Evolutionary conservation across 1,284 basidiomycete species (phyloP).

Genomic region (Fistulinella cinereoalba): DNA sequence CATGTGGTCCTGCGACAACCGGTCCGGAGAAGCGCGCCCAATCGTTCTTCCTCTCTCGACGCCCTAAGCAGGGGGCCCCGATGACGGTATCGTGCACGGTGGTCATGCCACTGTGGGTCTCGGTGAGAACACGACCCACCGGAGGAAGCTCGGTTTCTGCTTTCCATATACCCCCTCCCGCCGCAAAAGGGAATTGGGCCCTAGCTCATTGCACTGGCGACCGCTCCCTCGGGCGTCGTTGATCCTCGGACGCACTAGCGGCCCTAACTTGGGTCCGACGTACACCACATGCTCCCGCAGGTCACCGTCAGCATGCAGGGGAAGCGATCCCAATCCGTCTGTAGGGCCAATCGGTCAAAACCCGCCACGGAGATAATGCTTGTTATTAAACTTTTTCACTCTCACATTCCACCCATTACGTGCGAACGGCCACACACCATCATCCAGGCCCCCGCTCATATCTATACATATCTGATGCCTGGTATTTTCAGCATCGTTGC

Average conservation of each 20-base stretch:
- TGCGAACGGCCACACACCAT: too few relatives aligned
- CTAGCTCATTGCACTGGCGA: not conserved
- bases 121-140: not conserved
- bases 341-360: slow-evolving; percentile 3
- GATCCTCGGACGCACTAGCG: slow-evolving; percentile 13
- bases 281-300: not conserved
- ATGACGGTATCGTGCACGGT: slow-evolving; percentile 12
- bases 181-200: not conserved
- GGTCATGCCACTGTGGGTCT: slow-evolving; percentile 4
- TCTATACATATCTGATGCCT: too few relatives aligned
- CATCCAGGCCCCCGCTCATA: too few relatives aligned
- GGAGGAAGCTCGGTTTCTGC: too few relatives aligned
- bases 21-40: slow-evolving; percentile 10
- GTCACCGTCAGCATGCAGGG: too few relatives aligned
- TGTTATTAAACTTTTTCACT: not conserved
- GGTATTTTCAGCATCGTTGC: too few relatives aligned
- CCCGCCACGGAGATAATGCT: slow-evolving; percentile 5
- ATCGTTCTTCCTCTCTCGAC: slow-evolving; percentile 3
- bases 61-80: not conserved
- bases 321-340: too few relatives aligned
- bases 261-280: not conserved
- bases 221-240: not conserved
- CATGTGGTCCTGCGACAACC: slow-evolving; percentile 1
- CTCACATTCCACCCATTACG: too few relatives aligned
- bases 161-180: not conserved